phyloP scores from a whole-genome alignment of 192 early-diverging fungal genomes.

The Backusella tuberculispora region DNA sequence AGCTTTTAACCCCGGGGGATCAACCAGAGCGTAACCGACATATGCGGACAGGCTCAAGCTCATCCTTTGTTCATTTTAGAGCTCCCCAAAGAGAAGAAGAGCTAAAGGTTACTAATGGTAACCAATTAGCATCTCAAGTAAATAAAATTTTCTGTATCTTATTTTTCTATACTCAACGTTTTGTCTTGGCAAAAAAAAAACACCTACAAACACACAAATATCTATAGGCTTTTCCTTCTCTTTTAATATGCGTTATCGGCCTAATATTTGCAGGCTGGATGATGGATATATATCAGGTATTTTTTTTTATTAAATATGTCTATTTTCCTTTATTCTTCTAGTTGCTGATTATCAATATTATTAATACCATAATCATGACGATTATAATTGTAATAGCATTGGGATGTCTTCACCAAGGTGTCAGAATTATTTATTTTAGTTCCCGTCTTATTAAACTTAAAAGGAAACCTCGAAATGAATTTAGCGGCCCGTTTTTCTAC shows the following conservation, averaged over 20 bases:
- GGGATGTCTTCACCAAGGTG: slow-evolving; percentile 67
- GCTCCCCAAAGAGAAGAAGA: slow-evolving; percentile 17
- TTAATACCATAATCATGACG: too few species aligned
- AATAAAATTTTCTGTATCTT: not conserved
- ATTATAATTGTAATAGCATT: slow-evolving; percentile 45
- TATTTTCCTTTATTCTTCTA: not conserved
- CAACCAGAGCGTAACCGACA: not conserved
- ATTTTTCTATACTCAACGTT: not conserved
- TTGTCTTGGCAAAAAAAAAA: slow-evolving; percentile 15
- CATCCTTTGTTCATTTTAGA: slow-evolving; percentile 28
- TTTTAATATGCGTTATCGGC: slow-evolving; percentile 72
- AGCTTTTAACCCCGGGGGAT: slow-evolving; percentile 4
- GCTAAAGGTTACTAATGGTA: not conserved
- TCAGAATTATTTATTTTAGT: slow-evolving; percentile 86
- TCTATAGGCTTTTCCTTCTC: slow-evolving; percentile 60
- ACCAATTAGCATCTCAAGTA: slow-evolving; percentile 24
- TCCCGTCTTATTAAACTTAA: slow-evolving; percentile 83
- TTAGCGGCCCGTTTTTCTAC: slow-evolving; percentile 87
- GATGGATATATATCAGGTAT: slow-evolving; percentile 64
- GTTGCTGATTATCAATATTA: too few species aligned
- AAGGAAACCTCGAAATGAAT: slow-evolving; percentile 93
- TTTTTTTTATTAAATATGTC: not conserved
- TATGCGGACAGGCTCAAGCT: slow-evolving; percentile 3
- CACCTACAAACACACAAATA: not conserved
- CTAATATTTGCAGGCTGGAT: slow-evolving; percentile 74